Evolutionary conservation across 2,329 filamentous ascomycete species (phyloP), one percentile per base, ranked within the genome.

Genomic region (Phyllosticta citribraziliensis): DNA sequence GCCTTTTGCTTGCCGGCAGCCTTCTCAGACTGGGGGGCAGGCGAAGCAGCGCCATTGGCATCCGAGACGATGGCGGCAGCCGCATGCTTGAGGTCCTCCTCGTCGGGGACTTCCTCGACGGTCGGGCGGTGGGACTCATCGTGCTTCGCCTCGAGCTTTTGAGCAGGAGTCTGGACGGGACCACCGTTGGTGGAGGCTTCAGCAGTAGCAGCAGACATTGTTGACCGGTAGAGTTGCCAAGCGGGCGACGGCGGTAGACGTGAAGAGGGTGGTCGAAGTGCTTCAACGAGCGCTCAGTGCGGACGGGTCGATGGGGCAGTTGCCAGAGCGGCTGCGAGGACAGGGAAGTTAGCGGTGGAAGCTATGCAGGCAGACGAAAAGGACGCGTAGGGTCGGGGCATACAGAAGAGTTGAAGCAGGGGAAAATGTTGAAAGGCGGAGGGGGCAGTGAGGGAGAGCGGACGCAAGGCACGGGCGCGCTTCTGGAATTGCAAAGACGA

Each of bases 71-170:
- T 5, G 52, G 75, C 67, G 51, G 69, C 73, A 60, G 67, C 68
- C 58, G 71, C 70, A 75, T 82, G 78, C 66, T 78, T 77, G 65
- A 86, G 74, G 65, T 89, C 83, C 52, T 95, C 89, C 74, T 95
- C 90, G 70, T 96, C 91, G 27, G 82, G 80, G 50, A 83, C 85
- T 56, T 96, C 91, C 75, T 96, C 91, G 66, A 96, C 82, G 24
- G 86, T 91, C 66, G 83, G 82, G 69, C 84, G 81, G 73, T 84
- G 82, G 40, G 71, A 70, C 62, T 79, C 75, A 14, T 51, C 55
- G 64, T 75, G 75, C 74, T 85, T 82, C 70, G 86, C 80, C 69
- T 84, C 80, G 64, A 89, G 82, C 76, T 81, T 82, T 74, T 87
- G 83, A 63, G 79, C 75, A 47, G 74, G 70, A 64, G 74, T 75